Percentiles rank a stretch among this genome's conserved stretches.
Evolutionary conservation across 768 basidiomycete genomes (phyloP).

Genomic region (Termitomyces sp.): DNA sequence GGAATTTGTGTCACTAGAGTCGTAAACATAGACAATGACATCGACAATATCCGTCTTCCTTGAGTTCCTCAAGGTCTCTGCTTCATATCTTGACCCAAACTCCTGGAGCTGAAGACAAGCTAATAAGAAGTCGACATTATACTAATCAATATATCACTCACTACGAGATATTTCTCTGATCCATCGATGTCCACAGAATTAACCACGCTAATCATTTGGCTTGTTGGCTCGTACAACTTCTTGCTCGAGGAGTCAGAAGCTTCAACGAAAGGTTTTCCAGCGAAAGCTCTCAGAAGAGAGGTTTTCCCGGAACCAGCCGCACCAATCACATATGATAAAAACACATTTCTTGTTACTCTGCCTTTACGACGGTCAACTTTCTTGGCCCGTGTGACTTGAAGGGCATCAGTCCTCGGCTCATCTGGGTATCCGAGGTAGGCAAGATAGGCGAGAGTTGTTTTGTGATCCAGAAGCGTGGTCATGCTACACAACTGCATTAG

Average conservation of each 20-base stretch:
- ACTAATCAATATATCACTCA: conserved; percentile 38
- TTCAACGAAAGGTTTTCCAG: conserved; percentile 72
- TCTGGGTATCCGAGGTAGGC: conserved; percentile 91
- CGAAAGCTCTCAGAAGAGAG: conserved; percentile 77
- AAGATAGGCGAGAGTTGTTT: conserved; percentile 88
- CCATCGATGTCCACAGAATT: conserved; percentile 94
- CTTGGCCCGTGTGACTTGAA: conserved; percentile 81
- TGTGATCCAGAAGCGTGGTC: conserved; percentile 95
- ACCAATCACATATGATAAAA: conserved; percentile 90
- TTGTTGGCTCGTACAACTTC: conserved; percentile 79
- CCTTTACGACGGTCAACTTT: conserved; percentile 84
- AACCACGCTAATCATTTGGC: conserved; percentile 86
- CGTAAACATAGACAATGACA: conserved; percentile 93
- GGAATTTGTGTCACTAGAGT: conserved; percentile 98
- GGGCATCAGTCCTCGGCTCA: conserved; percentile 74
- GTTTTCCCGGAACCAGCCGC: conserved; percentile 97
- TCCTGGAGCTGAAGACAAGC: conserved; percentile 74
- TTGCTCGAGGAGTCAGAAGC: conserved; percentile 86
- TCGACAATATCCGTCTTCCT: conserved; percentile 93
- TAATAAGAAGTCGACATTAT: neutral
- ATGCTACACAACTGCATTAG: conserved; percentile 51
- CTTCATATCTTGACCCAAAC: conserved; percentile 94
- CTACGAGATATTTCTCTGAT: conserved; percentile 93
- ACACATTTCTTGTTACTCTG: conserved; percentile 87
- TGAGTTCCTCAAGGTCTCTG: conserved; percentile 81